A percentile compares a stretch with the other conserved stretches of the same genome.
Conservation (phyloP, 768 basidiomycete genomes). For the Tricholoma flavovirens region DNA sequence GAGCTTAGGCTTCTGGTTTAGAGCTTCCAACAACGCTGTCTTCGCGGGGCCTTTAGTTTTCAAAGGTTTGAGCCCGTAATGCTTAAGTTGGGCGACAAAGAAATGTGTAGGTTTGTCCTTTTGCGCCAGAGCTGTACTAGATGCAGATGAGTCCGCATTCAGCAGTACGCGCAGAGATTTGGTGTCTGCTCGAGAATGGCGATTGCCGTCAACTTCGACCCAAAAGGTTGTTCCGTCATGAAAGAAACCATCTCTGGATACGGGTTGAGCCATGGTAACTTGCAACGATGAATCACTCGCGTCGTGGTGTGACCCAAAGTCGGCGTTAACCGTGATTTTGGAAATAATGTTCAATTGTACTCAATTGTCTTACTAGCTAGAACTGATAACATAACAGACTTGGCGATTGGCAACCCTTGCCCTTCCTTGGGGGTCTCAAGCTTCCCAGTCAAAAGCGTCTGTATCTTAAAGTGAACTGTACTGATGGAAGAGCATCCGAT, state of each 20-base stretch:
- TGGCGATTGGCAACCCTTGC: no score
- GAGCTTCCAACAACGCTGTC: neutral
- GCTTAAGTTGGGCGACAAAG: neutral
- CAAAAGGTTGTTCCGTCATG: neutral
- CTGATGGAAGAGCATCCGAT: no score
- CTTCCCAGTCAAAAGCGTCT: no score
- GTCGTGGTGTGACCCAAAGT: no score
- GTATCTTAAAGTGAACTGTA: no score
- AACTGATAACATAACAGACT: no score
- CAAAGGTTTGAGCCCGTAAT: neutral
- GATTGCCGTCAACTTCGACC: neutral
- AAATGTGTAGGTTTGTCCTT: constrained; percentile 1
- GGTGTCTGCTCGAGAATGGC: neutral
- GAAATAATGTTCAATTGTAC: no score
- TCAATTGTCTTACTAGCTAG: no score
- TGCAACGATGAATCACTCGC: neutral
- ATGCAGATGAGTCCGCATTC: neutral
- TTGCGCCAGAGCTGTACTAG: neutral
- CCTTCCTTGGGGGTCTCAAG: no score
- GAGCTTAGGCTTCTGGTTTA: neutral
- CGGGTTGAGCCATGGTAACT: neutral
- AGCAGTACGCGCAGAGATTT: neutral
- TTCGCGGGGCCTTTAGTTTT: neutral
- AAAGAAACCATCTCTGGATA: neutral
- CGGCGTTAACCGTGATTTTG: no score